These are phyloP conservation scores for Jamesozyma jinghongensis DNA, from an alignment of 805 yeast species.

Conservation along the genomic window DNA sequence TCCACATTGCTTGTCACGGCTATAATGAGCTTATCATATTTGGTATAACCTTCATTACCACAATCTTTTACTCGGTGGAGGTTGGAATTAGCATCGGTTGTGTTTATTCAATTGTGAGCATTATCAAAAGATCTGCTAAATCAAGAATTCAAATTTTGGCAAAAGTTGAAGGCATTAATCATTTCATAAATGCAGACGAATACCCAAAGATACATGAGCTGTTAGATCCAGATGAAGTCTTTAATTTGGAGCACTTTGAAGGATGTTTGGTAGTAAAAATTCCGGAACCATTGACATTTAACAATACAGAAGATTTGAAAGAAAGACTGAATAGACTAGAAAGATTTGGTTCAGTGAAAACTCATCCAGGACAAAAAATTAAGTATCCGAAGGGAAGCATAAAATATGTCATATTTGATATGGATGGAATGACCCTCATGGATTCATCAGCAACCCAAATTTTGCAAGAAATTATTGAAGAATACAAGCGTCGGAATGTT, in stretches of 20 bases:
- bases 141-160: slow-evolving; percentile 82
- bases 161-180: slow-evolving; percentile 49
- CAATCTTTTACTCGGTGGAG: slow-evolving; percentile 72
- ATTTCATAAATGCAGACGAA: slow-evolving; percentile 66
- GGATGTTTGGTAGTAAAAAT: slow-evolving; percentile 72
- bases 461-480: slow-evolving; percentile 47
- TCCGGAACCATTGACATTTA: slow-evolving; percentile 84
- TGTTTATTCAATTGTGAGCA: slow-evolving; percentile 67
- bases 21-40: slow-evolving; percentile 68
- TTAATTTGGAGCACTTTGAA: slow-evolving; percentile 40
- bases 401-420: slow-evolving; percentile 58
- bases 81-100: slow-evolving; percentile 87
- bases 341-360: slow-evolving; percentile 60
- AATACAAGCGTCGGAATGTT: slow-evolving; percentile 47
- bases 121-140: slow-evolving; percentile 67
- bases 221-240: slow-evolving; percentile 3
- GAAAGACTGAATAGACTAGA: slow-evolving; percentile 61
- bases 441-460: slow-evolving; percentile 78
- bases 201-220: slow-evolving; percentile 32
- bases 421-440: slow-evolving; percentile 71
- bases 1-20: slow-evolving; percentile 67
- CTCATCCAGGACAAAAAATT: slow-evolving; percentile 67
- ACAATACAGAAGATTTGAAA: slow-evolving; percentile 71
- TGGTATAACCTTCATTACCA: slow-evolving; percentile 50
- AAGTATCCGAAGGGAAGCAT: slow-evolving; percentile 35